Base-by-base conservation (phyloP, 2,329 filamentous ascomycete genomes). In the Gnomoniopsis smithogilvyi region DNA sequence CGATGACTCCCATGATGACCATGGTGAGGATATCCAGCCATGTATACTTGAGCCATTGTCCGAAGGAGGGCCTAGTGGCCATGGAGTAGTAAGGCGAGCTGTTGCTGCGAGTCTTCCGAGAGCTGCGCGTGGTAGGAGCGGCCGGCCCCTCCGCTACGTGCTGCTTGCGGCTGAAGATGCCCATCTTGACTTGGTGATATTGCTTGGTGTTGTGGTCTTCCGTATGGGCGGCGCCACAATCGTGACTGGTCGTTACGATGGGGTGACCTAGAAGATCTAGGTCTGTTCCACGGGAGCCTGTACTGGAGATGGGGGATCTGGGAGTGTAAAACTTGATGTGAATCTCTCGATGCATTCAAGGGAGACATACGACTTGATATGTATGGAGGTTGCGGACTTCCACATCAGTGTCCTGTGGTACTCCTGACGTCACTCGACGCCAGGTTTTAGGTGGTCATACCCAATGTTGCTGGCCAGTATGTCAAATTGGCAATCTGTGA, bases 21-120 rank as follows among this genome's bases (percentile, higher is more conserved):
- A 91, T 90, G 34, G 86, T 89, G 21, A 88, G 54, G 54, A 91
- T 80, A 67, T 91, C 88, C 14, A 89, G 72, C 78, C 83, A 86
- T 4, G 85, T 88, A 10, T 78, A 77, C 70, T 87, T 89, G 63
- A 90, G 69, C 88, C 88, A 91, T 68, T 88, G 85, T 3, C 87
- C 86, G 64, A 91, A 88, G 3, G 56, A 51, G 24, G 53, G 55
- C 43, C 58, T 36, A 3, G 60, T 62, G 2, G 63, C 51, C 67
- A 69, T 69, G 24, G 66, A 62, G 57, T 68, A 63, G 59, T 66
- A 66, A 4, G 65, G 58, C 48, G 64, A 56, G 36, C 47, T 50
- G 54, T 51, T 38, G 41, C 56, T 36, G 43, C 51, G 51, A 30
- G 45, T 49, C n/a, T 54, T 47, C 38, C 49, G 54, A 36, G 57